Evolutionary conservation across 2,329 filamentous ascomycete genomes (phyloP), one percentile per base, ranked within the genome.

Genomic region (Waltergamsia citrina): DNA sequence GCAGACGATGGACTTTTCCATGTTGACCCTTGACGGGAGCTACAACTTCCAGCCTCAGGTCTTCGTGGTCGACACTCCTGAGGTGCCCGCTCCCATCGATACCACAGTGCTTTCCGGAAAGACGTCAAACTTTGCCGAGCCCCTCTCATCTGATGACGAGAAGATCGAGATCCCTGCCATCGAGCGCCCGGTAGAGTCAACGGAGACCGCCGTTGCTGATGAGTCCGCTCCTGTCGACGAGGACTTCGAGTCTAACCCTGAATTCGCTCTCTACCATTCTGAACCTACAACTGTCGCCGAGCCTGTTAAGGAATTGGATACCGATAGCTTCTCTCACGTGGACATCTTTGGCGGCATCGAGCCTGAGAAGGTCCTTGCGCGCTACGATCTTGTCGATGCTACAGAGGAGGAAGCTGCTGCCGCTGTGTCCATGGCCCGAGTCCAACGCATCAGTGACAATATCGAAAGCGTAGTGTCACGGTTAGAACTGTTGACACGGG

Each of bases 61-160:
- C 32, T 93, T 83, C 48, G 74, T 85, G 32, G 74, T 88, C n/a
- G 76, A 83, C 42, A 71, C 84, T 3, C 79, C 81, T 3, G 71
- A 80, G 44, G 64, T 81, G 18, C 79, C 81, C 5, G 57, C 65
- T 29, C 49, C 60, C 17, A 68, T 88, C 43, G 65, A 81, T 50
- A 60, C 72, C 6, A 66, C 72, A 17, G 51, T 70, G 17, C 65
- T 92, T n/a, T 79, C 79, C 5, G 83, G 82, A 48, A 92, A 92
- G 69, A 60, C 69, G 0, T 71, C 69, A 26, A 69, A 67, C 53
- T 63, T 72, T 34, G 60, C 71, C 7, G 65, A 63, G 35, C 25
- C 29, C 24, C 51, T 58, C 5, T 54, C 54, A 0, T 60, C 68
- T 16, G 58, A 69, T 18, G 68, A 69, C 18, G 68, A 74, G 40